Evolutionary conservation across 306 rosid genomes (phyloP).

Genomic region (Corylus heterophylla): DNA sequence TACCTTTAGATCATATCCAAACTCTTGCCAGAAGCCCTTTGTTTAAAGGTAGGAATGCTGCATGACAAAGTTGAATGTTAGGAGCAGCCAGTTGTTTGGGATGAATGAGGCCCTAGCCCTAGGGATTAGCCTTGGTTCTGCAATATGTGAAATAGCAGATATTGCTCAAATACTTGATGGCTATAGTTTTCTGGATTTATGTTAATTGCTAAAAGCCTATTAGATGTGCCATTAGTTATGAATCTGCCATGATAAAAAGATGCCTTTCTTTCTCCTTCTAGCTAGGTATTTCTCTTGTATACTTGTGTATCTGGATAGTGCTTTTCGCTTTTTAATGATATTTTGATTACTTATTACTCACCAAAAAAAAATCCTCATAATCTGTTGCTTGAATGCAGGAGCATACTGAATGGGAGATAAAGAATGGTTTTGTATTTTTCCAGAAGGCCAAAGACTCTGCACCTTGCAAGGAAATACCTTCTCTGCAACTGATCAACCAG

Average conservation of each 20-base stretch:
- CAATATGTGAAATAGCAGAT: neutral
- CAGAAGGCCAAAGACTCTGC: slow-evolving; percentile 89
- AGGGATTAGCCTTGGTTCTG: neutral
- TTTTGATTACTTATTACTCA: no score
- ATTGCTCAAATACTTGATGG: neutral
- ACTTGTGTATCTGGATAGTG: no score
- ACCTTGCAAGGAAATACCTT: slow-evolving; percentile 98
- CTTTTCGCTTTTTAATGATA: no score
- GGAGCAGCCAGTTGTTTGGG: neutral
- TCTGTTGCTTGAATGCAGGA: slow-evolving; percentile 53
- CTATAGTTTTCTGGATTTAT: neutral
- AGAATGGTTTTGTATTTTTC: slow-evolving; percentile 58
- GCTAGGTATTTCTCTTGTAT: no score
- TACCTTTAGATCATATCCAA: neutral
- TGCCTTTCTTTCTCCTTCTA: no score
- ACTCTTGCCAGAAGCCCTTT: neutral
- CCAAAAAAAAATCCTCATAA: neutral
- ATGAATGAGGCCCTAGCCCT: slow-evolving; percentile 5
- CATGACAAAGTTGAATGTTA: neutral
- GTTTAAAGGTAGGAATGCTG: slow-evolving; percentile 2
- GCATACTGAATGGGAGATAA: slow-evolving; percentile 90
- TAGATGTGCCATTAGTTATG: neutral
- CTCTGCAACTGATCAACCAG: slow-evolving; percentile 95
- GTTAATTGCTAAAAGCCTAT: neutral
- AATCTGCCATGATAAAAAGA: neutral